A percentile compares a stretch with the other conserved stretches of the same genome.
These are phyloP conservation scores for Chaetomium strumarium DNA, from an alignment of 2,329 filamentous ascomycete genomes.

Conservation along the genomic window DNA sequence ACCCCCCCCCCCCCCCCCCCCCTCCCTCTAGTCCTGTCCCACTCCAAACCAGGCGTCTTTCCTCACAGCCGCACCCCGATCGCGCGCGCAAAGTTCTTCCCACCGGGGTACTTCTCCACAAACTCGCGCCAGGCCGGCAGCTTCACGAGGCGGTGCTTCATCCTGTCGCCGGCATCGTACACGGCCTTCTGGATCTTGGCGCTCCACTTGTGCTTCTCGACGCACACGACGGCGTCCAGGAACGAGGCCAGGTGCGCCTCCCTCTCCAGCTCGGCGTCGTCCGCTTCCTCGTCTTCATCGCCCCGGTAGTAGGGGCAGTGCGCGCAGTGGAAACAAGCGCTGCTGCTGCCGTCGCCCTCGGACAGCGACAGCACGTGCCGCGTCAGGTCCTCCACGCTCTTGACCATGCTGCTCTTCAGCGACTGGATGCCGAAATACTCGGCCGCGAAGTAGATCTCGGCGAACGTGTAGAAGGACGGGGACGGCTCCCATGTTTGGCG, in stretches of 20 bases:
- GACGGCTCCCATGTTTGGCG: neutral
- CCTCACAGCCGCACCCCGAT: conserved; percentile 6
- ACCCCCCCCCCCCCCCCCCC: too few relatives aligned
- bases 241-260: conserved; percentile 10
- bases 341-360: neutral
- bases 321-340: neutral
- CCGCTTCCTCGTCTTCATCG: neutral
- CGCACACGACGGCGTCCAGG: neutral
- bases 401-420: neutral
- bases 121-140: neutral
- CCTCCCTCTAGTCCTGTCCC: too few relatives aligned
- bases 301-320: neutral
- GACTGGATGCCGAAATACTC: neutral
- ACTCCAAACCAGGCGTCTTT: neutral
- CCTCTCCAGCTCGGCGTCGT: neutral
- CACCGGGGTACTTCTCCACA: neutral
- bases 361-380: neutral
- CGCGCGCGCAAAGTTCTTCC: conserved; percentile 6
- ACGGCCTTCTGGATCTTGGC: conserved; percentile 11
- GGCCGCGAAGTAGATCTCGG: conserved; percentile 4
- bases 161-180: conserved; percentile 11
- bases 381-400: conserved; percentile 4
- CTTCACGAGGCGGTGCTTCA: neutral
- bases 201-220: conserved; percentile 10
- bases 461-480: conserved; percentile 10